phyloP scores from a whole-genome alignment of 1,284 basidiomycete genomes.

The Erythrobasidium hasegawianum region DNA sequence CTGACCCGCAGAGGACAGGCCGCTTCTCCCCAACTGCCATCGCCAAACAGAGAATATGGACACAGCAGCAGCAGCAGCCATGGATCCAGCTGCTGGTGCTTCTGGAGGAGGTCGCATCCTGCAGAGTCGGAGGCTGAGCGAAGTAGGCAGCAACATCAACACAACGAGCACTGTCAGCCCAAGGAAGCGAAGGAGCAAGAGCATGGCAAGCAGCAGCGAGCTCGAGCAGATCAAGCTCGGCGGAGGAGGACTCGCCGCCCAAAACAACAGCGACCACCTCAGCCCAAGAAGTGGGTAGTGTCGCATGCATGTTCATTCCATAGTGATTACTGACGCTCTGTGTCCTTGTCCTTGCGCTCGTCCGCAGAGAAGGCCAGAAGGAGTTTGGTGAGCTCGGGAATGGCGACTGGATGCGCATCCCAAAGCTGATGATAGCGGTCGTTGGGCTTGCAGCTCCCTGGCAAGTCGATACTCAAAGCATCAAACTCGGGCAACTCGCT shows the following conservation, averaged over 20 bases:
- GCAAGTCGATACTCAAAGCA: constrained; percentile 35
- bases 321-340: background rate
- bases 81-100: background rate
- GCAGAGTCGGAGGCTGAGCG: background rate
- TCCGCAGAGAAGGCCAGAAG: constrained; percentile 27
- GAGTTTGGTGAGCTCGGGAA: constrained; percentile 14
- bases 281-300: constrained; percentile 34
- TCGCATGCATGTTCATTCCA: too few relatives aligned
- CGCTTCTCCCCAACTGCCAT: too few relatives aligned
- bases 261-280: constrained; percentile 7
- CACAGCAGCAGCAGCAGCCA: background rate
- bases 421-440: background rate
- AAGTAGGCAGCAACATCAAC: constrained; percentile 4
- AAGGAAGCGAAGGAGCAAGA: constrained; percentile 26
- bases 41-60: too few relatives aligned
- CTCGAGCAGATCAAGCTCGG: background rate
- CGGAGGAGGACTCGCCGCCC: background rate
- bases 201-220: constrained; percentile 21
- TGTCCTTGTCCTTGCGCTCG: background rate
- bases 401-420: background rate
- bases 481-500: background rate
- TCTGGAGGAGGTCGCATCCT: too few relatives aligned
- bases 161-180: constrained; percentile 3
- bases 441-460: constrained; percentile 34
- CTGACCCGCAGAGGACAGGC: too few relatives aligned